Evolutionary conservation across 1,284 basidiomycete genomes (phyloP), one percentile per base, ranked within the genome.

Genomic region (Cystobasidium pallidum): DNA sequence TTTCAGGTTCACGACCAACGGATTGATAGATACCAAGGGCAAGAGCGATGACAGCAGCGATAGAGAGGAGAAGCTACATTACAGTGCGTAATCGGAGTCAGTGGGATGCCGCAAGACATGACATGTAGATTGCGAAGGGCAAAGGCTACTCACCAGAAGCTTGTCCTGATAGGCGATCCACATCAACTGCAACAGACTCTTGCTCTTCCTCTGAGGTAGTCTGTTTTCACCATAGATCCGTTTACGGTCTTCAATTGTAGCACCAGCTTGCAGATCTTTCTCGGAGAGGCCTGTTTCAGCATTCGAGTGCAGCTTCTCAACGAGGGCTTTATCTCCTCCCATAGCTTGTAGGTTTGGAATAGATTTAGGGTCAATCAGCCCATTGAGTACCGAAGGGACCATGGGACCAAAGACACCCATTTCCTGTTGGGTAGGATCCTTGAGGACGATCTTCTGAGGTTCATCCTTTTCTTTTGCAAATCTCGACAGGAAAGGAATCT

Each of bases 81-180:
- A 13, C 28, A 64, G 28, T 45, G 47, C 24, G 24, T 41, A 34
- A 61, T 3, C 43, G 34, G 30, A 21, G 54, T 34, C 65, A 32
- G 59, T 21, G 17, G n/a, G 54, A 11, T 41, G 7, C 8, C 15
- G 8, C 8, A 41, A 7, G 39, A 41, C 15, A 41, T 4, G 11
- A 2, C n/a, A n/a, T 21, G 6, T 51, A n/a, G 17, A 51, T 26
- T 7, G 17, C 17, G 49, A 2, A 51, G 15, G 30, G 6, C 10
- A n/a, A 55, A 17, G n/a, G 19, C 32, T 75, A 91, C 89, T 77
- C 75, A 84, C 84, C 79, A 97, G 83, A 76, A 97, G 91, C 84
- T 94, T 97, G 83, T 98, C 95, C 82, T 95, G 92, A 79, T 97
- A 84, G 1, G 95, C 94, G 41, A 91, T 82, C 91, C 91, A 96